Evolutionary conservation across 2,329 filamentous ascomycete genomes (phyloP).

Genomic region (Ilyonectria mors-panacis): DNA sequence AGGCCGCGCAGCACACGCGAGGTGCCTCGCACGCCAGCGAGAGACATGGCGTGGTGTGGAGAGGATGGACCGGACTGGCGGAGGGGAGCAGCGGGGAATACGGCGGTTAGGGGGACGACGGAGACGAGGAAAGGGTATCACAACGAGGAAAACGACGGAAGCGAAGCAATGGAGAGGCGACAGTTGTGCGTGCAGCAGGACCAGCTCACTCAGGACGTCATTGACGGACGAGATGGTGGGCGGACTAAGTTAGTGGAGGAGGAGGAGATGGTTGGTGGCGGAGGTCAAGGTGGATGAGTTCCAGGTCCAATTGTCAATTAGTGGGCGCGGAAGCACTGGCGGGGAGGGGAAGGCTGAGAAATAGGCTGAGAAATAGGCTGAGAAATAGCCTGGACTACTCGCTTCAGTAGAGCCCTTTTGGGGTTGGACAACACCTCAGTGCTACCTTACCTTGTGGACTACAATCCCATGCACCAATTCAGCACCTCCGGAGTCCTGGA

Average conservation of each 20-base stretch:
- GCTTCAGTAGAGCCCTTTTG: neutral
- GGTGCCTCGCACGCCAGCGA: slow-evolving; percentile 63
- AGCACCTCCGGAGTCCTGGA: neutral
- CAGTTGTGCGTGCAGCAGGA: slow-evolving; percentile 24
- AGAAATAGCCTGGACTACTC: slow-evolving; percentile 10
- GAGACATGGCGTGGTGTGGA: slow-evolving; percentile 60
- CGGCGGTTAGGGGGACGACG: neutral
- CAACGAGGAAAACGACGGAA: slow-evolving; percentile 16
- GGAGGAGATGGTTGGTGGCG: slow-evolving; percentile 43
- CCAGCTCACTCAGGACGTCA: slow-evolving; percentile 45
- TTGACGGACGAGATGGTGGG: slow-evolving; percentile 39
- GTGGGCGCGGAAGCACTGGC: neutral
- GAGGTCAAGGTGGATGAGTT: slow-evolving; percentile 35
- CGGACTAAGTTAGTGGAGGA: slow-evolving; percentile 34
- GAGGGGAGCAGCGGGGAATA: slow-evolving; percentile 16
- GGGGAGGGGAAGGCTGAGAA: slow-evolving; percentile 1
- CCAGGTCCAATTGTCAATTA: slow-evolving; percentile 25
- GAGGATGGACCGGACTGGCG: slow-evolving; percentile 15
- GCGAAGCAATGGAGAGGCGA: slow-evolving; percentile 29
- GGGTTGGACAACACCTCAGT: neutral
- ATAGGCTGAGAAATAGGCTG: too few species aligned
- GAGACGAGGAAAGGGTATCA: slow-evolving; percentile 20
- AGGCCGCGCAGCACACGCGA: slow-evolving; percentile 63
- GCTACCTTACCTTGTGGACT: neutral
- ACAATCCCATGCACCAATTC: neutral